Conservation (phyloP, 257 asterid genomes). For the Fraxinus excelsior region DNA sequence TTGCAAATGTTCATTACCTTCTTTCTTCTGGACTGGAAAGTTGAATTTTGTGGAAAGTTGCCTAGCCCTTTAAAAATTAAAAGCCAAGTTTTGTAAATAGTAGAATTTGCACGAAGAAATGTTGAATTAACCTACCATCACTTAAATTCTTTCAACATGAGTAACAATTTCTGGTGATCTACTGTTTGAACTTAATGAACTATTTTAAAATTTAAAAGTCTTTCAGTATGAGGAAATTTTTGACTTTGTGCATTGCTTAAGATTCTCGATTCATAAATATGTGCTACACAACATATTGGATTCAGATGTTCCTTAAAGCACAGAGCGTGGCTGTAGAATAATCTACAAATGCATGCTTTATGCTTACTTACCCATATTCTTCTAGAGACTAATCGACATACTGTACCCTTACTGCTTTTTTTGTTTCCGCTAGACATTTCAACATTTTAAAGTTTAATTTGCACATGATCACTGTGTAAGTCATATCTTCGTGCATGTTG, state of each 20-base stretch:
- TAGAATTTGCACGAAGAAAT: not conserved
- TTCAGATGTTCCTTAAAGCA: not conserved
- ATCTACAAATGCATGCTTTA: not conserved
- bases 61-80: conserved; percentile 20
- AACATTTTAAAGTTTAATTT: not conserved
- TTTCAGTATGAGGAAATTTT: not conserved
- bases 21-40: conserved; percentile 18
- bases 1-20: conserved; percentile 24
- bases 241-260: not conserved
- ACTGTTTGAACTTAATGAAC: conserved; percentile 8
- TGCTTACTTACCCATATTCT: not conserved
- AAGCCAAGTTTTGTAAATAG: conserved; percentile 15
- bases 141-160: conserved; percentile 3
- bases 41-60: conserved; percentile 15
- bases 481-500: not conserved
- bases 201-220: not conserved
- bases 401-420: no score
- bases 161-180: not conserved
- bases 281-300: not conserved
- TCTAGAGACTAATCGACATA: no score
- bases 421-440: not conserved
- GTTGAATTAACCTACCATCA: conserved; percentile 2
- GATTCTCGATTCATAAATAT: not conserved
- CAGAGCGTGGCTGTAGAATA: not conserved
- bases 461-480: not conserved